A percentile compares a stretch with the other conserved stretches of the same genome.
These are phyloP conservation scores for Cladosporium sp. DNA, from an alignment of 2,329 filamentous ascomycete species.

Conservation along the genomic window DNA sequence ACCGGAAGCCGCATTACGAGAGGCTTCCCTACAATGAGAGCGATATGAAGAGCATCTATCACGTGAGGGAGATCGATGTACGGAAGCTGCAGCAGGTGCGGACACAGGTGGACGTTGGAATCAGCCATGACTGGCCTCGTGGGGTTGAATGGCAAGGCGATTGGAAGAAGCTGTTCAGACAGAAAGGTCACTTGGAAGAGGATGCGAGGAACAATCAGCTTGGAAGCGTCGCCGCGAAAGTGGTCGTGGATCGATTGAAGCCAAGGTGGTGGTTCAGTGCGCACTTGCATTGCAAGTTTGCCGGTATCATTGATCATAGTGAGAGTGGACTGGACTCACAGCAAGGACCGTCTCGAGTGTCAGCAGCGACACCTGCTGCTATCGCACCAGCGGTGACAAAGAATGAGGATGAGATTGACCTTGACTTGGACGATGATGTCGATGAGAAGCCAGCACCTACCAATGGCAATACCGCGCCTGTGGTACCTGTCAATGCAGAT, in stretches of 20 bases:
- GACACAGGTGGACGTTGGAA: conserved; percentile 85
- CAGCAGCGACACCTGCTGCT: background rate
- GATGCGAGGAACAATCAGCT: conserved; percentile 76
- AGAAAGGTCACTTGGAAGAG: conserved; percentile 71
- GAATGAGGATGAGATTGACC: conserved; percentile 68
- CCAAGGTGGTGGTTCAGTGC: conserved; percentile 87
- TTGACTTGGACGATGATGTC: conserved; percentile 45
- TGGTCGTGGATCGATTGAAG: conserved; percentile 76
- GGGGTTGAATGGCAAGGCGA: conserved; percentile 79
- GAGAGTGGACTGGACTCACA: background rate
- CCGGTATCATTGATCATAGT: conserved; percentile 59
- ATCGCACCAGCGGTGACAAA: conserved; percentile 26
- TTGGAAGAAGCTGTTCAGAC: conserved; percentile 63
- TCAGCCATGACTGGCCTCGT: conserved; percentile 95
- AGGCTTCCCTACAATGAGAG: conserved; percentile 77
- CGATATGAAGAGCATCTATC: conserved; percentile 81
- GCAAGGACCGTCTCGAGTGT: background rate
- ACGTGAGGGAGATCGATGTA: conserved; percentile 86
- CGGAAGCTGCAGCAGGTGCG: conserved; percentile 81
- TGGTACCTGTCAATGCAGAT: conserved; percentile 57
- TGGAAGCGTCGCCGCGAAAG: conserved; percentile 76
- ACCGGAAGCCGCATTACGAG: conserved; percentile 79
- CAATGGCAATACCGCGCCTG: conserved; percentile 4
- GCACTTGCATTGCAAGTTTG: conserved; percentile 86
- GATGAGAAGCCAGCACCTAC: conserved; percentile 22